phyloP scores from a whole-genome alignment of 2,329 filamentous ascomycete species.

The Pestalotiopsis sp. region DNA sequence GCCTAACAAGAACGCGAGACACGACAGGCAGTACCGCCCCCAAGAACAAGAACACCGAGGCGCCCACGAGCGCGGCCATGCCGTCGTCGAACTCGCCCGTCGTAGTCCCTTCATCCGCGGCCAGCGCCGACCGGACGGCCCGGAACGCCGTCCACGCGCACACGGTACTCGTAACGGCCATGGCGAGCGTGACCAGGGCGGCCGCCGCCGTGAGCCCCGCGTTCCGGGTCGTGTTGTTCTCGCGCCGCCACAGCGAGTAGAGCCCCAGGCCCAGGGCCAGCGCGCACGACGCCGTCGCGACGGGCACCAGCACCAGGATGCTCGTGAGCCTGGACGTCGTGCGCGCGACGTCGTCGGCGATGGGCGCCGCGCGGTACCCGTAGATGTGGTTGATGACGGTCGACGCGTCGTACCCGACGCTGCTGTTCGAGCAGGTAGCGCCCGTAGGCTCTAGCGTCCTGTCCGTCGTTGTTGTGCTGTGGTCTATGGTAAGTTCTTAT shows the following conservation, averaged over 20 bases:
- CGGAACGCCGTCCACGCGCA: neutral
- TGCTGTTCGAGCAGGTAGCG: neutral
- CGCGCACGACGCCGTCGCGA: neutral
- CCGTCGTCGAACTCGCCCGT: neutral
- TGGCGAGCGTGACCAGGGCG: neutral
- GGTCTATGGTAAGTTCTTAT: neutral
- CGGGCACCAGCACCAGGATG: neutral
- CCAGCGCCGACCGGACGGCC: neutral
- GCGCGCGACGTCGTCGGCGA: neutral
- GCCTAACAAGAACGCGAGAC: neutral
- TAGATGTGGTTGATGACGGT: neutral
- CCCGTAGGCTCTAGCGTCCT: neutral
- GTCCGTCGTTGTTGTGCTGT: neutral
- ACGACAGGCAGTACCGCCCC: constrained; percentile 1
- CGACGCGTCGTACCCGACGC: neutral
- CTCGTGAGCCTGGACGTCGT: neutral
- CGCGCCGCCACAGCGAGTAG: neutral
- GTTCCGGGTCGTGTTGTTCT: neutral
- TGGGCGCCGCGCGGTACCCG: neutral
- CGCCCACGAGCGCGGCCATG: neutral
- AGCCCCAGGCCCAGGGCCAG: neutral
- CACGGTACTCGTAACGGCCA: neutral
- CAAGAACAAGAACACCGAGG: neutral
- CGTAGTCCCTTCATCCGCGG: neutral
- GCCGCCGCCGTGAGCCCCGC: neutral